Evolutionary conservation across 768 basidiomycete genomes (phyloP).

Genomic region (Boletus subparvulus): DNA sequence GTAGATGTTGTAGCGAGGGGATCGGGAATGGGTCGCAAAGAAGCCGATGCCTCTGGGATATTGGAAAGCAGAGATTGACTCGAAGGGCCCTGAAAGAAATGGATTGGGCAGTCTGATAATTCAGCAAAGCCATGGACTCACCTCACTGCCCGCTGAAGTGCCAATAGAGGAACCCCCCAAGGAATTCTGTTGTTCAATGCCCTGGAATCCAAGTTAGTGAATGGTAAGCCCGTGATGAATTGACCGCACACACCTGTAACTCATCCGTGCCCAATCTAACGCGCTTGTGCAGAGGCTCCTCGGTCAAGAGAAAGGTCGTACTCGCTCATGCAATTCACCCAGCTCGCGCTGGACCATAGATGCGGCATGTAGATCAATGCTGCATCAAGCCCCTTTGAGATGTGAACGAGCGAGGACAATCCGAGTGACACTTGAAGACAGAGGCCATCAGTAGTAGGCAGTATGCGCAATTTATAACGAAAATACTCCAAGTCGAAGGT

Average conservation of each 20-base stretch:
- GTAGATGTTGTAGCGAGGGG: no score
- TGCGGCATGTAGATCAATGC: not conserved
- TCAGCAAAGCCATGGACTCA: no score
- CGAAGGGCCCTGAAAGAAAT: no score
- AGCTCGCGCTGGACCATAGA: not conserved
- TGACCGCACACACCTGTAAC: not conserved
- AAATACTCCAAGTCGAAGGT: no score
- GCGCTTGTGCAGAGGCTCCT: not conserved
- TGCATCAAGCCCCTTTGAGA: not conserved
- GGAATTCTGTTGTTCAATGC: no score
- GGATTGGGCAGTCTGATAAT: no score
- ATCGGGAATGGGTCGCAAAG: no score
- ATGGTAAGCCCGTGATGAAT: not conserved
- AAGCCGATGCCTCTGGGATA: no score
- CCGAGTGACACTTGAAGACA: not conserved
- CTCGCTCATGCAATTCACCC: not conserved
- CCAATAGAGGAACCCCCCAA: no score
- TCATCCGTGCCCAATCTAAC: not conserved
- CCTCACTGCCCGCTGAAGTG: no score
- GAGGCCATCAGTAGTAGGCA: not conserved
- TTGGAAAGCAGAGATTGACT: no score
- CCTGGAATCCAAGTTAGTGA: not conserved
- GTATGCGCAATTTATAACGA: not conserved
- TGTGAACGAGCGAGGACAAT: not conserved
- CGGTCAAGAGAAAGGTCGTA: not conserved